Evolutionary conservation across 2,329 filamentous ascomycete genomes (phyloP).

Genomic region (Fonsecaea erecta): DNA sequence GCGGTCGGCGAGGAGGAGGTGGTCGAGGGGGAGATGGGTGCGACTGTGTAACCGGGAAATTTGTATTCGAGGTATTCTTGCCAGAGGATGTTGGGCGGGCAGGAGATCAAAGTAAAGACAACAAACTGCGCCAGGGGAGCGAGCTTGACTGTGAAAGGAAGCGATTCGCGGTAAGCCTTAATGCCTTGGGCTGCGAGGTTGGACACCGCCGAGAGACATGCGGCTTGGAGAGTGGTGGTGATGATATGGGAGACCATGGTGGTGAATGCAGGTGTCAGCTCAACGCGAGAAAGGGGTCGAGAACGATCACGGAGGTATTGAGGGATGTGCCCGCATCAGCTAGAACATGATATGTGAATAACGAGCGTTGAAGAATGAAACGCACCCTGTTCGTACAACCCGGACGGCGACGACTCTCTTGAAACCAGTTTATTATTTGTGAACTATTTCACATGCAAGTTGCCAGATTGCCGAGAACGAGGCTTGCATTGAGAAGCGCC

Average conservation of each 20-base stretch:
- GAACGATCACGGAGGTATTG: background rate
- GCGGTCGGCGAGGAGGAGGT: conserved; percentile 9
- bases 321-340: background rate
- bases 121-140: conserved; percentile 76
- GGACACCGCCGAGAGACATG: conserved; percentile 67
- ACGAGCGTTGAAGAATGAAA: background rate
- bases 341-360: background rate
- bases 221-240: conserved; percentile 68
- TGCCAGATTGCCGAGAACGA: background rate
- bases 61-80: conserved; percentile 75
- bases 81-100: conserved; percentile 85
- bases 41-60: conserved; percentile 64
- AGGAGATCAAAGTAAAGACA: conserved; percentile 72
- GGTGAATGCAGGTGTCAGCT: background rate
- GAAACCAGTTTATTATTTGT: background rate
- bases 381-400: background rate
- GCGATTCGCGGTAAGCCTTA: conserved; percentile 57
- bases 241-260: conserved; percentile 50
- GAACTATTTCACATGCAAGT: conserved; percentile 5
- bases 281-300: background rate
- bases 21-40: background rate
- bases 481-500: background rate
- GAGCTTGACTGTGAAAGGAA: conserved; percentile 59
- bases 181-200: conserved; percentile 76
- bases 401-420: background rate